Base-by-base conservation (phyloP, 192 early-diverging fungal species). In the Globomyces pollinis-pini region DNA sequence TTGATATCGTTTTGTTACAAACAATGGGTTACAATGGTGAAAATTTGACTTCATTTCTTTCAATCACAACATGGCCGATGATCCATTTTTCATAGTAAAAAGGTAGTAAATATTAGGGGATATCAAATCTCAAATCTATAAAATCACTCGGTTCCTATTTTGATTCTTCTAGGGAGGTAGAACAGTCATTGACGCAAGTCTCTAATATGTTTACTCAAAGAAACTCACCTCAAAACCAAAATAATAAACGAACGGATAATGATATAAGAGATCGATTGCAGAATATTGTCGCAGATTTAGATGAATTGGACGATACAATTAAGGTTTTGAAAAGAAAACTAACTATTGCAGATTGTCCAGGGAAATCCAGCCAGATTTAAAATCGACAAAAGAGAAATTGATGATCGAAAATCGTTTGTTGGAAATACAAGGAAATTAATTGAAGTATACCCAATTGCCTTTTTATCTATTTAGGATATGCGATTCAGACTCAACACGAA, bases 281-380 rank as follows among this genome's bases (percentile, higher is more conserved):
- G 11, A 55, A 57, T 53, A 74, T 75, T 39, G 62, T 51, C 26
- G 70, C 45, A 38, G 77, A 79, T 43, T 26, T 76, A 35, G 49
- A 58, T 23, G 77, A 75, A 26, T 55, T 79, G 20, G 63, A 67
- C 9, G 73, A 72, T 38, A 69, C 77, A 1, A 68, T 80, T 4
- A 50, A 43, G 20, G 41, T 43, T 18, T 0, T 43, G 6, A n/a
- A n/a, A n/a, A n/a, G n/a, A n/a, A n/a, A n/a, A n/a, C 5, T 43
- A 18, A 16, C 41, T 43, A 43, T 18, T 43, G 20, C n/a, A 36
- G 30, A 70, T 73, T n/a, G 74, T 71, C 2, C 68, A 66, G 32
- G 11, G 57, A 33, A 72, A 77, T 56, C 78, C 78, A 12, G 53
- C 44, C 5, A 44, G 65, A 38, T 80, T 80, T 57, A 20, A 50